phyloP scores from a whole-genome alignment of 352 stramenopile genomes.

The Pythium apleroticum region DNA sequence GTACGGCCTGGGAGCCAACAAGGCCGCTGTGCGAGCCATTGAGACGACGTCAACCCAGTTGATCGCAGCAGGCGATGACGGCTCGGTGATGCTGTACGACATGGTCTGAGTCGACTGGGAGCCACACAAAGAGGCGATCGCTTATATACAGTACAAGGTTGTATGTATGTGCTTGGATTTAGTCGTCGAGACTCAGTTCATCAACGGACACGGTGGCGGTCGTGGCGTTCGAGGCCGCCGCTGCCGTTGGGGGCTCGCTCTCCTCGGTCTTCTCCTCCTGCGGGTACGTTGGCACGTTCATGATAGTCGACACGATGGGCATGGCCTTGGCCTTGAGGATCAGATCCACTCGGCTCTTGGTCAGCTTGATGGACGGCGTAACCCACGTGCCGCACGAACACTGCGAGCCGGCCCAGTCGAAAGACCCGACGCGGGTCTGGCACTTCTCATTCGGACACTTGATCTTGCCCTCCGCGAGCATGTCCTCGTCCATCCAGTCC shows the following conservation, averaged over 20 bases:
- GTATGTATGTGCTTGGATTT: conserved; percentile 1
- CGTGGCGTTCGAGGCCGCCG: background rate
- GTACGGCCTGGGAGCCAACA: conserved; percentile 85
- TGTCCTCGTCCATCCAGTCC: conserved; percentile 70
- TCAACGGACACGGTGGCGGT: conserved; percentile 10
- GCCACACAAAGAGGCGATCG: background rate
- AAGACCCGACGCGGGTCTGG: conserved; percentile 62
- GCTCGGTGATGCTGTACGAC: conserved; percentile 77
- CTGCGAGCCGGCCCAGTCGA: conserved; percentile 79
- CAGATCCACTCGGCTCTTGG: conserved; percentile 72
- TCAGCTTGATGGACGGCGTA: conserved; percentile 81
- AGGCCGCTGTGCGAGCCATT: conserved; percentile 75
- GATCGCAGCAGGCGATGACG: conserved; percentile 80
- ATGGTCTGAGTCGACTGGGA: conserved; percentile 36
- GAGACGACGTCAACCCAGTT: conserved; percentile 46
- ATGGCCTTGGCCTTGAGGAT: conserved; percentile 25
- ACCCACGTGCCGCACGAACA: conserved; percentile 85
- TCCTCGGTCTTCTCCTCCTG: conserved; percentile 8
- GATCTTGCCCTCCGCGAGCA: conserved; percentile 68
- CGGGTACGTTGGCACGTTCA: conserved; percentile 15
- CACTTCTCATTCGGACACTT: conserved; percentile 69
- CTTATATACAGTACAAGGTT: background rate
- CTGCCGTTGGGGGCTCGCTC: background rate
- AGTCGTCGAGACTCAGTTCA: conserved; percentile 22
- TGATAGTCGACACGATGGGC: conserved; percentile 29